Conservation (phyloP, 1,284 basidiomycete genomes). For the Chondrostereum purpureum region DNA sequence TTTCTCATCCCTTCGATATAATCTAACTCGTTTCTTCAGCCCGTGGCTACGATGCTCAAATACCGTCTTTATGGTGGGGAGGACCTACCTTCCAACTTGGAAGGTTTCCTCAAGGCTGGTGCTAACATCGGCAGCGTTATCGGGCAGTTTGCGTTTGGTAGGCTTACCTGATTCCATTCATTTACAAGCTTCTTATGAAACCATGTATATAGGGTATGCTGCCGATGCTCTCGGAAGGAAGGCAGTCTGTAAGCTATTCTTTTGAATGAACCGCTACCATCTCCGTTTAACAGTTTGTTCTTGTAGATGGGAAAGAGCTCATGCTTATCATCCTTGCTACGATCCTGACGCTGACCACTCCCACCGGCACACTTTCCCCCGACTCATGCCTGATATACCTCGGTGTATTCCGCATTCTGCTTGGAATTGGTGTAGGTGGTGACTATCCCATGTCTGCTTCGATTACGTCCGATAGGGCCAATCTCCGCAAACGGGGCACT, state of each 20-base stretch:
- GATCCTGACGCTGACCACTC: conserved; percentile 41
- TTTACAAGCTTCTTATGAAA: not conserved
- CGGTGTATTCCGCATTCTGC: conserved; percentile 59
- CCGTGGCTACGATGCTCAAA: conserved; percentile 71
- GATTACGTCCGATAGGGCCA: conserved; percentile 65
- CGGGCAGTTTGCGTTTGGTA: conserved; percentile 66
- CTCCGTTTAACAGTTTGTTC: too few species aligned
- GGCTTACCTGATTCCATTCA: conserved; percentile 4
- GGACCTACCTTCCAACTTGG: conserved; percentile 46
- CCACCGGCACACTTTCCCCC: conserved; percentile 35
- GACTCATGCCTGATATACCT: conserved; percentile 51
- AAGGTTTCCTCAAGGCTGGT: conserved; percentile 61
- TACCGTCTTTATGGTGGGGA: conserved; percentile 58
- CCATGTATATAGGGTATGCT: conserved; percentile 34
- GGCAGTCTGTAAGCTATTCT: too few species aligned
- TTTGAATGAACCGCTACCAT: too few species aligned
- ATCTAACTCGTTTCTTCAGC: conserved; percentile 33
- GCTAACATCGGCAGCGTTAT: conserved; percentile 73
- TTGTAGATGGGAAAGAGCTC: conserved; percentile 77
- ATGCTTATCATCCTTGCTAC: conserved; percentile 74
- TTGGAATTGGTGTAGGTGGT: conserved; percentile 74
- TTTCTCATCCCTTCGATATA: not conserved
- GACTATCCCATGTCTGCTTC: conserved; percentile 79
- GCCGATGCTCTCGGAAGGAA: conserved; percentile 67
- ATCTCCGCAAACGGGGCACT: conserved; percentile 64